phyloP scores from a whole-genome alignment of 495 filamentous ascomycete species.

The Terfezia claveryi region DNA sequence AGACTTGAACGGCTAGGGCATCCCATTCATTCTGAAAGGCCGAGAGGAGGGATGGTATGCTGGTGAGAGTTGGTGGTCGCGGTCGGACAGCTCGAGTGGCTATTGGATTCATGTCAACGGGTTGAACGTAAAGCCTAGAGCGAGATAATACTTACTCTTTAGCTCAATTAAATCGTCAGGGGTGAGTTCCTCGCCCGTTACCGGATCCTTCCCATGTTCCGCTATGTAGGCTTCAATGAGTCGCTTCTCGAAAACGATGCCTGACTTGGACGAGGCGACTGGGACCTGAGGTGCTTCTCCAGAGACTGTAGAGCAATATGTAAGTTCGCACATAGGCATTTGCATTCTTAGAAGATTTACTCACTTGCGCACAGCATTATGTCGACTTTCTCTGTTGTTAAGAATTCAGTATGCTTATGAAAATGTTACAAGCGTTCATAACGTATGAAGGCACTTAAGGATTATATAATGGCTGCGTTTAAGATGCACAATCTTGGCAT shows the following conservation, averaged over 20 bases:
- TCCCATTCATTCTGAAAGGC: conserved; percentile 99
- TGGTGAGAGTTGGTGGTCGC: conserved; percentile 83
- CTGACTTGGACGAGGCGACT: conserved; percentile 83
- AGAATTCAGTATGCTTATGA: too few relatives aligned
- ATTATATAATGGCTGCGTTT: too few relatives aligned
- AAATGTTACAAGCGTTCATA: too few relatives aligned
- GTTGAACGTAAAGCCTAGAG: background rate
- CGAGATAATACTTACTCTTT: conserved; percentile 25
- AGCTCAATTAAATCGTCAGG: conserved; percentile 70
- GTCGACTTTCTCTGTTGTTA: too few relatives aligned
- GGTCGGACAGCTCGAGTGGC: conserved; percentile 61
- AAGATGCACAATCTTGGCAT: too few relatives aligned
- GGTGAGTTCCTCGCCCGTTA: conserved; percentile 73
- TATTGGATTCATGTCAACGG: conserved; percentile 1
- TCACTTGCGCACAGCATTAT: background rate
- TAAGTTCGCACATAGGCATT: background rate
- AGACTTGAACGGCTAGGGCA: conserved; percentile 71
- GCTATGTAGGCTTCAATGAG: conserved; percentile 86
- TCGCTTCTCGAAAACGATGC: conserved; percentile 85
- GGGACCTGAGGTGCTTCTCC: conserved; percentile 91
- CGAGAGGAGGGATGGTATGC: conserved; percentile 83
- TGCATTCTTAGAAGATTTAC: background rate
- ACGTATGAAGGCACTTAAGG: too few relatives aligned
- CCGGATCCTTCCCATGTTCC: conserved; percentile 83
- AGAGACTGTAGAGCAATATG: conserved; percentile 40